Base-by-base conservation (phyloP, 2,329 filamentous ascomycete species). In the Sarocladiaceae sp. region DNA sequence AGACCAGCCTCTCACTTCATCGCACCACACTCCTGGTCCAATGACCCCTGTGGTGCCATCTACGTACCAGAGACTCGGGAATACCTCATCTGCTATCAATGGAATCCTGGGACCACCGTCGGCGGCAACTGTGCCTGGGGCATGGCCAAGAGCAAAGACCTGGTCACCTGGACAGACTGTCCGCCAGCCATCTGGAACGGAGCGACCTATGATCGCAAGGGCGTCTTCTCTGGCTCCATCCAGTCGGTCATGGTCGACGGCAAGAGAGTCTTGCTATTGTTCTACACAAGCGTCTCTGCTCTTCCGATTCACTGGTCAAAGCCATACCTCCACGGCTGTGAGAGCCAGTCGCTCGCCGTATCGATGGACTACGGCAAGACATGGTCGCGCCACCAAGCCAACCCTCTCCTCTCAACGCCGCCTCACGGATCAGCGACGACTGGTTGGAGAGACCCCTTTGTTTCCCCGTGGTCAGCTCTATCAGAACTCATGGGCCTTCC, bases 221-320 rank as follows among this genome's bases (percentile, higher is more conserved):
- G 65, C 27, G 65, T 71, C 11, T 70, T 69, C 43, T 67, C 69
- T 31, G 67, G 68, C 4, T 61, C 59, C 16, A 64, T 68, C n/a
- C 64, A 68, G 24, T 65, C 67, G 9, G 54, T 48, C 3, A 62
- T 66, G 13, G 62, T 68, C 47, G 59, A 65, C 12, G 65, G 64
- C 15, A 60, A 43, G 47, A 33, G 48, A 18, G 29, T 52, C 4
- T 55, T 27, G 59, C 66, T n/a, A 66, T 65, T 6, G 49, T 69
- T 23, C 2, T 71, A 71, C 47, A 68, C 68, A 6, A 64, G 62
- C 5, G 65, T 70, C 11, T 61, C 60, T n/a, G 65, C 60, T 47
- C 48, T 68, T 11, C 67, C 67, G 0, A 68, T 71, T n/a, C 61
- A 66, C 32, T 70, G 66, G 66, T 68, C 63, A 6, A 60, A 69